phyloP scores from a whole-genome alignment of 305 asterid genomes.

The Solanum chacoense region DNA sequence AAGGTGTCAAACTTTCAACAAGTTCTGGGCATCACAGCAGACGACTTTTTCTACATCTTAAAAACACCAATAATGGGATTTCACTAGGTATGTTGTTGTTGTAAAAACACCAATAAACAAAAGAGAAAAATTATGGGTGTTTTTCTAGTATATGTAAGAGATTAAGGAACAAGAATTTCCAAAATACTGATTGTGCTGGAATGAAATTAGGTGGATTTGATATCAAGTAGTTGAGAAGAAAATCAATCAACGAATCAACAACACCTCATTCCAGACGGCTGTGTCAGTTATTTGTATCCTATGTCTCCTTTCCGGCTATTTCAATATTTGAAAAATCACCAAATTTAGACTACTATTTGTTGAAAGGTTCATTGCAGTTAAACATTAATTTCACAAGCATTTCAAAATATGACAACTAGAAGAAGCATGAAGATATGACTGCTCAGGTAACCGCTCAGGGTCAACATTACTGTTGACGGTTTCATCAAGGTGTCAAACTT shows the following conservation, averaged over 20 bases:
- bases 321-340: neutral
- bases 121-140: neutral
- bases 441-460: conserved; percentile 7
- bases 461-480: neutral
- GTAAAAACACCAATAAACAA: neutral
- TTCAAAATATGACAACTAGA: neutral
- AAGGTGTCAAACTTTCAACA: neutral
- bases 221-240: neutral
- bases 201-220: neutral
- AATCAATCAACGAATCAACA: neutral
- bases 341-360: neutral
- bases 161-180: neutral
- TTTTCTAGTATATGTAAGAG: neutral
- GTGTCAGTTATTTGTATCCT: neutral
- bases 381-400: neutral
- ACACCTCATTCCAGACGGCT: neutral
- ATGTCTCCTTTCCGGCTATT: neutral
- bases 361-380: neutral
- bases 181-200: neutral
- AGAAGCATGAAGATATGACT: neutral
- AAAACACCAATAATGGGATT: neutral
- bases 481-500: neutral
- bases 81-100: neutral
- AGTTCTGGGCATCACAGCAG: neutral
- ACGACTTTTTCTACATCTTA: neutral